Base-by-base conservation (phyloP, 2,329 filamentous ascomycete species). In the Arthrobotrys sinensis region DNA sequence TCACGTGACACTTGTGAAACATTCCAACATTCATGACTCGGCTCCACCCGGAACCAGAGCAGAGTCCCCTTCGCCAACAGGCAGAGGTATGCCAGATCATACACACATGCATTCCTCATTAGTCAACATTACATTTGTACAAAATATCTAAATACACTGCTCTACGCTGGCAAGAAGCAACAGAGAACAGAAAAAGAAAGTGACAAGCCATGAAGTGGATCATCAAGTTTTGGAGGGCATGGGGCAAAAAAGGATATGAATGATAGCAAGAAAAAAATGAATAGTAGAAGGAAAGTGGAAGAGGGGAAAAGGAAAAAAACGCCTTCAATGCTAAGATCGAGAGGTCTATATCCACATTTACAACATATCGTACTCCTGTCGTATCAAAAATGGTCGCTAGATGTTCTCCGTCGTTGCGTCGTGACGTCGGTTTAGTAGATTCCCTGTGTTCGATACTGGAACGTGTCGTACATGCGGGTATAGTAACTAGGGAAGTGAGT, bases 391-490 rank as follows among this genome's bases (percentile, higher is more conserved):
- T 48, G 24, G 16, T 14, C 32, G 64, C 28, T 32, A 71, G n/a
- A 69, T 63, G 10, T 32, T 19, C 14, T 16, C 14, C 8, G 36
- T 38, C 12, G 10, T 28, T 46, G 50, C 55, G 16, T 38, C 63
- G 48, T 43, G 10, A 5, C 40, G 24, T 43, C 28, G 14, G 32
- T 65, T 85, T 88, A 95, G 85, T 95, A 95, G 85, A 95, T 95
- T 81, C 92, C 93, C 85, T 95, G 92, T 40, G 93, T 94, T 82
- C 93, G 90, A 85, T 95, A 95, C 86, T 95, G 92, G 86, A 94
- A 95, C 79, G 92, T 93, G 85, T 94, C 92, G 83, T 94, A 93
- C 91, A 80, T 76, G 36, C 73, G 67, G 55, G 73, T 75, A 57
- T 67, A 80, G 32, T 75, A 71, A 48, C 67, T 50, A 75, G 16